Evolutionary conservation across 306 rosid genomes (phyloP).

Genomic region (Vigna reflexopilosa): DNA sequence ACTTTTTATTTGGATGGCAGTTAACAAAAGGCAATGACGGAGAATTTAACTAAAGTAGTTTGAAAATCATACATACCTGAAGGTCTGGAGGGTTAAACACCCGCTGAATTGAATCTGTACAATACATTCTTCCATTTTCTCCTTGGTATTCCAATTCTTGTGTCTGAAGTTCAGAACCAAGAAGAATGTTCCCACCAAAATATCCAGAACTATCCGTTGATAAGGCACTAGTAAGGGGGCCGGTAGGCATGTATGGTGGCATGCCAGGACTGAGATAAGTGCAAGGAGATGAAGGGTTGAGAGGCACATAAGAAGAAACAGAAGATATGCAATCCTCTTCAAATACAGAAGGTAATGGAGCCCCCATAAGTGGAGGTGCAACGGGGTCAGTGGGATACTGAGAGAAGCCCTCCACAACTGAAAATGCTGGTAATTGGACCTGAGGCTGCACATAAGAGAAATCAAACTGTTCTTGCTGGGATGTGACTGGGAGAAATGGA

Average conservation of each 20-base stretch:
- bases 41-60: neutral
- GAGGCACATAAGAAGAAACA: slow-evolving; percentile 73
- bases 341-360: slow-evolving; percentile 63
- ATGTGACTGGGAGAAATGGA: slow-evolving; percentile 43
- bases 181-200: slow-evolving; percentile 60
- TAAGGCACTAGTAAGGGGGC: slow-evolving; percentile 60
- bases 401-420: slow-evolving; percentile 69
- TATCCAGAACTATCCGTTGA: slow-evolving; percentile 69
- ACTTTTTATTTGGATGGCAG: slow-evolving; percentile 24
- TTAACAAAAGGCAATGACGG: neutral
- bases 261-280: slow-evolving; percentile 63
- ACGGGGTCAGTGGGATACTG: slow-evolving; percentile 61
- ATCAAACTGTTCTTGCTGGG: slow-evolving; percentile 64
- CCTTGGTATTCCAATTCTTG: slow-evolving; percentile 84
- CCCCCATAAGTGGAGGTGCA: slow-evolving; percentile 57
- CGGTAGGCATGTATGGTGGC: slow-evolving; percentile 64
- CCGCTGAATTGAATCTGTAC: slow-evolving; percentile 68
- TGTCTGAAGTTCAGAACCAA: slow-evolving; percentile 74
- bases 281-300: slow-evolving; percentile 77
- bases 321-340: slow-evolving; percentile 90
- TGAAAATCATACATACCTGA: slow-evolving; percentile 65
- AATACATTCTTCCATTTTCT: slow-evolving; percentile 72
- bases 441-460: slow-evolving; percentile 65
- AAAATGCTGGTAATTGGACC: slow-evolving; percentile 54
- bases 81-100: slow-evolving; percentile 78